A percentile compares a stretch with the other conserved stretches of the same genome.
phyloP scores from a whole-genome alignment of 1,284 basidiomycete genomes.

The Crucibulum cyathiforme region DNA sequence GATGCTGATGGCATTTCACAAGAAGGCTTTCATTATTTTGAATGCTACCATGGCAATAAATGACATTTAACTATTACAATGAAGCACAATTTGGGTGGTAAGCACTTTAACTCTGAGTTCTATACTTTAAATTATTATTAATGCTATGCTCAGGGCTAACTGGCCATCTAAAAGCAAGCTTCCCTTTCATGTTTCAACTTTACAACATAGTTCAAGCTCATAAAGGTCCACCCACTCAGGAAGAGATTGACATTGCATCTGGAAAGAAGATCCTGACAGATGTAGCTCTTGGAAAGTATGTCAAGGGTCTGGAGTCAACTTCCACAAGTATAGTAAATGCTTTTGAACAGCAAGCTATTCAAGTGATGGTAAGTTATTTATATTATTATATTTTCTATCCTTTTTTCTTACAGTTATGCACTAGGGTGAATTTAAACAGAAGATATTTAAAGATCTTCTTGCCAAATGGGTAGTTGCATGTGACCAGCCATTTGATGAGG shows the following conservation, averaged over 20 bases:
- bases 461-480: slow-evolving; percentile 10
- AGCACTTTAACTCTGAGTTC: slow-evolving; percentile 1
- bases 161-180: slow-evolving; percentile 7
- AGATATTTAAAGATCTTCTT: slow-evolving; percentile 3
- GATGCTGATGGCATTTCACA: slow-evolving; percentile 4
- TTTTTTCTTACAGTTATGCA: background rate
- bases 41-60: slow-evolving; percentile 23
- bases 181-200: slow-evolving; percentile 7
- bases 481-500: slow-evolving; percentile 8
- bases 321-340: background rate
- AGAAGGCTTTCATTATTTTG: slow-evolving; percentile 19
- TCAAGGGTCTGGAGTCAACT: background rate
- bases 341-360: background rate
- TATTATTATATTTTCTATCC: background rate
- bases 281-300: background rate
- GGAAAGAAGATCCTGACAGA: background rate
- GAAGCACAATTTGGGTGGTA: slow-evolving; percentile 21
- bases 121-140: background rate
- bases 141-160: slow-evolving; percentile 12
- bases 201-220: slow-evolving; percentile 4
- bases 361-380: background rate
- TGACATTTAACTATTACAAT: slow-evolving; percentile 25
- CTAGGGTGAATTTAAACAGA: background rate
- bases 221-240: slow-evolving; percentile 5
- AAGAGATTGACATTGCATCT: slow-evolving; percentile 2